A percentile compares a stretch with the other conserved stretches of the same genome.
Conservation (phyloP, 345 rosid genomes). For the Syzygium grande region DNA sequence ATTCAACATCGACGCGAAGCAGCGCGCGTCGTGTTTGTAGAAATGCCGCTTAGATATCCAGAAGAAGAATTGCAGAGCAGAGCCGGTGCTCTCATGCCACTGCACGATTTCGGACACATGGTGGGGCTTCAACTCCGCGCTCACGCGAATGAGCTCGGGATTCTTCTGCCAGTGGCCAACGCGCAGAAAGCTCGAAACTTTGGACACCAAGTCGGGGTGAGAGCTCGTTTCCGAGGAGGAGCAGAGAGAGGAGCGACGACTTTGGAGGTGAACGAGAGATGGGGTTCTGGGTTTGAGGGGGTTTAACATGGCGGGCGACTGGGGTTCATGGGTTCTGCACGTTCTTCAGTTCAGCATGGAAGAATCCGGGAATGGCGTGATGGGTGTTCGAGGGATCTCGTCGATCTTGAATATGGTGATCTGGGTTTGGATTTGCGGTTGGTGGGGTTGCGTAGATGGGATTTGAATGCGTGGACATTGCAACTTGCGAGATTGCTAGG, state of each 20-base stretch:
- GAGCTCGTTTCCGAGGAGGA: conserved; percentile 6
- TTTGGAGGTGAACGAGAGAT: neutral
- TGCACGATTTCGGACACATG: conserved; percentile 38
- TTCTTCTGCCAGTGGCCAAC: conserved; percentile 32
- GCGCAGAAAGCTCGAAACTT: conserved; percentile 23
- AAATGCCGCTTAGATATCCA: conserved; percentile 43
- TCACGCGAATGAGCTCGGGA: conserved; percentile 24
- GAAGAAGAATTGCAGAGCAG: conserved; percentile 28
- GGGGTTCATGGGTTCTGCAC: neutral
- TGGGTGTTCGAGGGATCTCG: neutral
- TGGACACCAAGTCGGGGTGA: conserved; percentile 16
- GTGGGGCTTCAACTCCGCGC: conserved; percentile 23
- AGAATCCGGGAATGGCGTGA: neutral
- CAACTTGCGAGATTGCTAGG: neutral
- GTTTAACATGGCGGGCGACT: neutral
- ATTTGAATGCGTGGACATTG: neutral
- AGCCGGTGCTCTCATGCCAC: conserved; percentile 20
- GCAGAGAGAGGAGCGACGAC: neutral
- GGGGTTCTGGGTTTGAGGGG: neutral
- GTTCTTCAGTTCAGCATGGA: neutral
- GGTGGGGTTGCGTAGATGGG: neutral
- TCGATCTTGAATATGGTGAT: neutral
- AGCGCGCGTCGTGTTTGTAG: conserved; percentile 41
- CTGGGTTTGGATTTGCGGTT: neutral
- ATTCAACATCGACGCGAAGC: conserved; percentile 37